Base-by-base conservation (phyloP, 176 grass and related monocot genomes). In the Avena atlantica region DNA sequence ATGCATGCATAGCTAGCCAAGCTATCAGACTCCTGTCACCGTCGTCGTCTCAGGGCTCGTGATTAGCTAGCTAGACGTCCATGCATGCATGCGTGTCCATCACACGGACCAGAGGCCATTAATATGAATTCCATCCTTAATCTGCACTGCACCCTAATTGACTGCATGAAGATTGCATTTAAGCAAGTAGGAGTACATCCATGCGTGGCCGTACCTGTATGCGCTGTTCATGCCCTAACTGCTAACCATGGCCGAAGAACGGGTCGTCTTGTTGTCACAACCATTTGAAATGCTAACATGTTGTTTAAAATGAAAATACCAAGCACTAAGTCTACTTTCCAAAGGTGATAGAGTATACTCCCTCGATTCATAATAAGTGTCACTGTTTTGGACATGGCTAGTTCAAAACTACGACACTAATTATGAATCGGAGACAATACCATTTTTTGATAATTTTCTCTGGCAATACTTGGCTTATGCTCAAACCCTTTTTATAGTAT, bases 1-100 rank as follows among this genome's bases (percentile, higher is more conserved):
- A 62, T 44, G 40, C 27, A 7, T 44, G 24, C 48, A 74, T 17
- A 19, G 47, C 16, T 79, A 59, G 73, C 19, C 4, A 17, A 19
- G 36, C 67, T 80, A 83, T 74, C 82, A 61, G 70, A 62, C 82
- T 67, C 27, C 13, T 34, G 70, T 80, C 88, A 48, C 77, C 69
- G 64, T 89, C 69, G 64, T 89, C 59, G 56, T 89, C 76, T 74
- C 10, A 74, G 29, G 74, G 63, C 11, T 74, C 40, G 36, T 19
- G 78, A 63, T 17, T 64, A 84, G 40, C 40, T 42, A 31, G 59
- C 40, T 61, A 61, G 79, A 45, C 29, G 47, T 34, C 8, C 24
- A 86, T 74, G 20, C 37, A 3, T 10, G 58, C 65, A 60, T 52
- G 69, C 9, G 15, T 61, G 34, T 84, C 44, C 45, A 59, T 19